Evolutionary conservation across 768 basidiomycete species (phyloP), one percentile per base, ranked within the genome.

Genomic region (Mycena rebaudengoi): DNA sequence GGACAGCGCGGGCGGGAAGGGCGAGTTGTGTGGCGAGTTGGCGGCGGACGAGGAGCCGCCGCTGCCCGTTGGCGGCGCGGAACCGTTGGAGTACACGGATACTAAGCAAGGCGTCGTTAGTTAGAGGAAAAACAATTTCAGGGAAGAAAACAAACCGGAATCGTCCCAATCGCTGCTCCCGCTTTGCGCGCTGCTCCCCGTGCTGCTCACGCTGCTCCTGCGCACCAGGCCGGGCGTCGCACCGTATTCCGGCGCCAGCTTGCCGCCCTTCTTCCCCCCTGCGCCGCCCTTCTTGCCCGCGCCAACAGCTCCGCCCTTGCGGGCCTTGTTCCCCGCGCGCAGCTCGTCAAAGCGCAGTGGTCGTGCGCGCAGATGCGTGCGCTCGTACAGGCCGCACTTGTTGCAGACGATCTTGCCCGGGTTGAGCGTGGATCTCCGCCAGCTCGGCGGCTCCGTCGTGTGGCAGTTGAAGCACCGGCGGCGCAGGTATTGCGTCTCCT

Each of bases 371-470:
- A 95, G 77, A 68, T 95, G 94, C 13, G 94, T 95, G 72, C 94
- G 91, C 76, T 95, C 94, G 71, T 95, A 95, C 37, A 95, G 84
- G 11, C 94, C 94, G 67, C 94, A 95, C 81, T 95, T 95, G 85
- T 95, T 95, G 85, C 94, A 95, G 44, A 95, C 94, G 71, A 95
- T 95, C 78, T 95, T 95, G 67, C 94, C 94, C 0, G 91, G 92
- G 76, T 94, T 93, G 71, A 95, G 89, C 5, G 94, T 95, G 29
- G 88, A 90, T 44, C 94, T 87, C 55, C 94, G 89, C 94, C 94
- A 95, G 25, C 87, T 89, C 7, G 94, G 94, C 0, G 94, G 94
- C 74, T 95, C 94, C 2, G 94, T 95, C 20, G 94, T 94, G 73
- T 94, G 93, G 79, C 94, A 95, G 78, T 95, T 95, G 83, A 91